Evolutionary conservation across 495 filamentous ascomycete species (phyloP), one percentile per base, ranked within the genome.

Genomic region (Barbatosphaeria neglecta): DNA sequence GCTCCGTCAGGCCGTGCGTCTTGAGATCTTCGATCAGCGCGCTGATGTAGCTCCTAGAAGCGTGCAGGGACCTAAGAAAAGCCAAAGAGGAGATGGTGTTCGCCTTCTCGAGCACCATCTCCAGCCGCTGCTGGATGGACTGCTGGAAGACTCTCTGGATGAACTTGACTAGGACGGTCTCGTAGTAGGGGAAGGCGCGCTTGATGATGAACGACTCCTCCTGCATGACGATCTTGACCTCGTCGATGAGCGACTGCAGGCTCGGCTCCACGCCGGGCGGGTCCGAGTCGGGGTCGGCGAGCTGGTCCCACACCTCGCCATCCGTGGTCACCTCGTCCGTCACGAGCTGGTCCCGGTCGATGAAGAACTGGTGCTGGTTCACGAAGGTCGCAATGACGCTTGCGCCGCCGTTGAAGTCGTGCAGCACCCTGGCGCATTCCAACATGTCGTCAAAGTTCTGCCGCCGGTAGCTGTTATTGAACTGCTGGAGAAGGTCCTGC

Each of bases 331-430:
- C 81, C 59, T 99, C 90, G 51, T 96, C 93, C 0, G 86, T 88
- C 16, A 95, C 82, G 49, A 95, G 68, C 55, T 93, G 86, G 57
- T 83, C 87, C 15, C 86, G 73, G 53, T 96, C 89, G 54, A 99
- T 96, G 67, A 99, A 99, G 66, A 97, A 97, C 57, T 95, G 84
- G 67, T 97, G 93, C 64, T 99, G 93, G 63, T 99, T 99, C 53
- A 99, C 90, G 59, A 95, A 99, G 40, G 89, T 72, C 23, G 84
- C 89, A 56, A 96, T 90, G 41, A 95, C 92, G 65, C 87, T 95
- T 41, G 85, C 78, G 27, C 93, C 93, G 24, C 87, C 86, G 65
- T 88, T 94, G 74, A 99, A 99, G 69, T 96, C 92, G 58, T 90
- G 75, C 50, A 99, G 72, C 28, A 95, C 92, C 47, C 84, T 87